Percentiles rank a stretch among this genome's conserved stretches.
These are phyloP conservation scores for Suillus americanus DNA, from an alignment of 768 basidiomycete species.

Conservation along the genomic window DNA sequence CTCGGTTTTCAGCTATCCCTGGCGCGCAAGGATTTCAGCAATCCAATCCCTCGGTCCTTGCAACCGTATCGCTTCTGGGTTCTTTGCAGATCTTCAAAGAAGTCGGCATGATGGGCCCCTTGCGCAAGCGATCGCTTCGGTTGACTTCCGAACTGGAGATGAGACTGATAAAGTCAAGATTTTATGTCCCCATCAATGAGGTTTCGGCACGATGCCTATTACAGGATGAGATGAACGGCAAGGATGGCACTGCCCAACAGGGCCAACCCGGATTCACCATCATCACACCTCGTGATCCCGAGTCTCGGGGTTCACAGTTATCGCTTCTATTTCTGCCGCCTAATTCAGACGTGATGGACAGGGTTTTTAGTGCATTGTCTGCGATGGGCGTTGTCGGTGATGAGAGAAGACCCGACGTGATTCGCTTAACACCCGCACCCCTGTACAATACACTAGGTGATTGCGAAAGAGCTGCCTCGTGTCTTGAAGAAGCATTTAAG, in stretches of 20 bases:
- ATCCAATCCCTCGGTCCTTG: conserved; percentile 88
- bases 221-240: conserved; percentile 20
- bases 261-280: conserved; percentile 74
- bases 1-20: conserved; percentile 74
- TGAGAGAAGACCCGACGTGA: conserved; percentile 88
- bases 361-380: conserved; percentile 58
- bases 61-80: conserved; percentile 78
- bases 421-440: conserved; percentile 82
- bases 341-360: conserved; percentile 62
- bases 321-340: conserved; percentile 78
- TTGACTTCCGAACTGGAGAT: conserved; percentile 74
- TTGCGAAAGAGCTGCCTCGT: conserved; percentile 64
- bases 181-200: conserved; percentile 52
- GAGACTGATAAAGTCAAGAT: conserved; percentile 58
- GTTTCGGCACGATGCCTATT: conserved; percentile 30
- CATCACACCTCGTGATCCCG: conserved; percentile 75
- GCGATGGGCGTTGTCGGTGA: conserved; percentile 86
- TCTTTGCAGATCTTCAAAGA: conserved; percentile 78
- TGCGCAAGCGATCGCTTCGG: conserved; percentile 67
- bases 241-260: conserved; percentile 18
- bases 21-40: conserved; percentile 97
- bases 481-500: conserved; percentile 60
- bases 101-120: conserved; percentile 68
- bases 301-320: conserved; percentile 80
- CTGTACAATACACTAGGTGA: conserved; percentile 86